These are phyloP conservation scores for Monilinia polystroma DNA, from an alignment of 2,329 filamentous ascomycete genomes.

Conservation along the genomic window DNA sequence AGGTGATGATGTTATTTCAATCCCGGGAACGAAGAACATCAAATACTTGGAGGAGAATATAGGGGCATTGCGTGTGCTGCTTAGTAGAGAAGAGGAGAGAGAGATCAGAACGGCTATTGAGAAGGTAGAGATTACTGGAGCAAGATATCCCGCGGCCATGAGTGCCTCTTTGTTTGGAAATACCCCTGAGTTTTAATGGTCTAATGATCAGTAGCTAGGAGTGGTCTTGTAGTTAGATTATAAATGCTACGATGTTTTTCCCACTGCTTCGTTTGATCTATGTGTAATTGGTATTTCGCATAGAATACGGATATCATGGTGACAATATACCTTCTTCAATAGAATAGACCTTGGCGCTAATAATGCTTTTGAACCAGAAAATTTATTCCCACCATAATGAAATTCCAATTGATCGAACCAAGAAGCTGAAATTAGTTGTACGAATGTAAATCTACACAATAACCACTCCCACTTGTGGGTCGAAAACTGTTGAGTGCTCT, in stretches of 20 bases:
- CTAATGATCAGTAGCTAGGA: background rate
- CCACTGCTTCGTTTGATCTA: background rate
- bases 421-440: background rate
- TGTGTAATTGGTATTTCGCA: background rate
- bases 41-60: slow-evolving; percentile 44
- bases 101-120: slow-evolving; percentile 41
- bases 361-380: background rate
- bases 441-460: no score
- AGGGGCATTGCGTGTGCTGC: slow-evolving; percentile 28
- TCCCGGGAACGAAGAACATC: slow-evolving; percentile 53
- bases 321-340: background rate
- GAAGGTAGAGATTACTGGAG: slow-evolving; percentile 50
- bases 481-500: no score
- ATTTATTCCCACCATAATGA: background rate
- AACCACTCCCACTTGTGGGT: background rate
- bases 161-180: slow-evolving; percentile 25
- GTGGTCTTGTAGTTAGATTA: background rate
- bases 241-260: background rate
- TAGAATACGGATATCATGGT: background rate
- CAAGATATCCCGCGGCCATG: slow-evolving; percentile 47
- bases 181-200: slow-evolving; percentile 29
- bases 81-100: slow-evolving; percentile 28
- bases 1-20: slow-evolving; percentile 53
- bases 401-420: background rate
- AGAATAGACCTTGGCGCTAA: background rate